Percentiles rank a stretch among this genome's conserved stretches.
phyloP scores from a whole-genome alignment of 2,329 filamentous ascomycete genomes.

The Colletotrichum sojae region DNA sequence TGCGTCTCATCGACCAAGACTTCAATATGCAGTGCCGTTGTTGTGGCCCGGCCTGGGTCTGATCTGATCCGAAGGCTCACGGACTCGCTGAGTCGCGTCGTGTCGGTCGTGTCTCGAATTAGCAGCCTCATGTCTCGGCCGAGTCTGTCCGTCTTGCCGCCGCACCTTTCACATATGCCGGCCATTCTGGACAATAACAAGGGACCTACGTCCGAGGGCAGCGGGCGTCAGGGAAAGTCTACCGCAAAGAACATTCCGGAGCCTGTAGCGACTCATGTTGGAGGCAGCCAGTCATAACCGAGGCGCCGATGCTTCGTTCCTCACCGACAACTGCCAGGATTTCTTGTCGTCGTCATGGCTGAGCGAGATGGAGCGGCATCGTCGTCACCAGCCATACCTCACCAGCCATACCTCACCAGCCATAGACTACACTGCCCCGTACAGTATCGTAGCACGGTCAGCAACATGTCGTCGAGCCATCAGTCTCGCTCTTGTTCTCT shows the following conservation, averaged over 20 bases:
- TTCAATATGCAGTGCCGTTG: conserved; percentile 34
- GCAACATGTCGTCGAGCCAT: background rate
- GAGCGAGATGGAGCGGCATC: conserved; percentile 14
- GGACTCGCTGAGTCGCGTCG: conserved; percentile 31
- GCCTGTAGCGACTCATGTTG: background rate
- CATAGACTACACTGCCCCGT: conserved; percentile 10
- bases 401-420: conserved; percentile 2
- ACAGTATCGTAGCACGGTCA: conserved; percentile 30
- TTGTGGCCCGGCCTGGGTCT: conserved; percentile 27
- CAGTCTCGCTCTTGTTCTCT: background rate
- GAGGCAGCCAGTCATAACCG: background rate
- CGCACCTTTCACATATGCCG: background rate
- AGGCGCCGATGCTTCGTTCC: conserved; percentile 2
- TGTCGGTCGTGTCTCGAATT: conserved; percentile 27
- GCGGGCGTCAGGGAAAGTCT: conserved; percentile 1
- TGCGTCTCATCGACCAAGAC: conserved; percentile 18
- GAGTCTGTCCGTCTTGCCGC: conserved; percentile 14
- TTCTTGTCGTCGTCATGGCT: conserved; percentile 9
- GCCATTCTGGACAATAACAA: background rate
- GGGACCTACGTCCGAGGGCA: conserved; percentile 10
- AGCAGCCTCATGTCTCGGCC: conserved; percentile 27
- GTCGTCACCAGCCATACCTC: conserved; percentile 17
- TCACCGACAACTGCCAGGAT: conserved; percentile 15
- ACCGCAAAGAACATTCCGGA: conserved; percentile 13
- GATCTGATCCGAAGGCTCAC: conserved; percentile 21